Base-by-base conservation (phyloP, 495 filamentous ascomycete species). In the Penicilliopsis zonata region DNA sequence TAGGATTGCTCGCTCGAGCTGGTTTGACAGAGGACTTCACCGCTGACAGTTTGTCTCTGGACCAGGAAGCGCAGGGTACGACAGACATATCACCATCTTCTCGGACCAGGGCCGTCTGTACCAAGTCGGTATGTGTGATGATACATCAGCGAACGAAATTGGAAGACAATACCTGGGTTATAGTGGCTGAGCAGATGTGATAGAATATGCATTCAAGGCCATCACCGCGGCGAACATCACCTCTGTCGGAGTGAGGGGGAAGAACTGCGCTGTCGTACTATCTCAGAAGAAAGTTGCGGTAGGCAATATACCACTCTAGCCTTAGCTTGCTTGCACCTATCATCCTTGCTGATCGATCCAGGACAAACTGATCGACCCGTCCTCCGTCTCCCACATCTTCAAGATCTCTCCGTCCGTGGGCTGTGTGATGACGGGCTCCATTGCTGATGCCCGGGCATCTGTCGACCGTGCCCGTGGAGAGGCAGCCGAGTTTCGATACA, bases 141-240 rank as follows among this genome's bases (percentile, higher is more conserved):
- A n/a, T n/a, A n/a, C 20, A 17, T 27, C 13, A 26, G 31, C 15
- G 30, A 28, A 15, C 16, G 5, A 14, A 20, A 17, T 4, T 25
- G 20, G 25, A 18, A 16, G 6, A 26, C 25, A 13, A 30, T 33
- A 25, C 12, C 3, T 26, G 21, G 21, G 21, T 24, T 24, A n/a
- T 24, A 13, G 6, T n/a, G n/a, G n/a, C n/a, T n/a, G n/a, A n/a
- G n/a, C n/a, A n/a, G n/a, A n/a, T n/a, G n/a, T n/a, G n/a, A n/a
- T 44, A 96, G 90, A 98, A 74, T 98, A 98, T 94, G 90, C 90
- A 35, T 98, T 98, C 77, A 98, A 98, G 66, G 90, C 90, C 24
- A 98, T 98, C 62, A 96, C 88, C 42, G 86, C 90, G 30, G 90
- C 90, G 28, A 96, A 96, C 57, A 98, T 96, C 57, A 96, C 90